Evolutionary conservation across 2,329 filamentous ascomycete species (phyloP), one percentile per base, ranked within the genome.

Genomic region (Colletotrichum acutatum): DNA sequence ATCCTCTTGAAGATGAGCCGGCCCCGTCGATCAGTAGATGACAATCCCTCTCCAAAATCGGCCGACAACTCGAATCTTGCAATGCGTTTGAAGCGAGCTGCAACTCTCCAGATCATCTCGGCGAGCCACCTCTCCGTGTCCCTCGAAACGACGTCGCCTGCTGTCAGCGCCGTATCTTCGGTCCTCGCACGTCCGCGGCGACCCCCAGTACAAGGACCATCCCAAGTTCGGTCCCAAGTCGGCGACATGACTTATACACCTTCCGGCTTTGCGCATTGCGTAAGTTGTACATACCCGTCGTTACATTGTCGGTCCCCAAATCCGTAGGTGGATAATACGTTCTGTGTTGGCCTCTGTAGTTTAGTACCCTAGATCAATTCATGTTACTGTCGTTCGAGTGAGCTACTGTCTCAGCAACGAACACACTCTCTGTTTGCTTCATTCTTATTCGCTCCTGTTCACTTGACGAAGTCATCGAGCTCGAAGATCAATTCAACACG

Each of bases 1-100:
- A 59, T 26, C 65, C 12, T 6, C 22, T 11, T 16, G 30, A 30
- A 16, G n/a, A 56, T 22, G 58, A 34, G 26, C 42, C 34, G 49
- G 58, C 42, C 14, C 28, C 26, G 53, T 69, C 24, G 69, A 72
- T 72, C 65, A 30, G 69, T 26, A 69, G 65, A 69, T 69, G 53
- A n/a, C 24, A 54, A 34, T 42, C 24, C 52, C 52, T 28, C 26
- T 12, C 24, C 30, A 54, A 24, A 53, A 12, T 64, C 28, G 30
- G 28, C 49, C 30, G 24, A 24, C 53, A 8, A 59, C 16, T 28
- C 28, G 34, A 22, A 46, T 57, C 26, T 32, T 26, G 42, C 34
- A 65, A 26, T 16, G 19, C 4, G 37, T 46, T 37, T 42, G 53
- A 37, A 46, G n/a, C 28, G 56, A 68, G 30, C 56, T 49, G 12